Base-by-base conservation (phyloP, 1,284 basidiomycete genomes). In the Marasmius sp. region DNA sequence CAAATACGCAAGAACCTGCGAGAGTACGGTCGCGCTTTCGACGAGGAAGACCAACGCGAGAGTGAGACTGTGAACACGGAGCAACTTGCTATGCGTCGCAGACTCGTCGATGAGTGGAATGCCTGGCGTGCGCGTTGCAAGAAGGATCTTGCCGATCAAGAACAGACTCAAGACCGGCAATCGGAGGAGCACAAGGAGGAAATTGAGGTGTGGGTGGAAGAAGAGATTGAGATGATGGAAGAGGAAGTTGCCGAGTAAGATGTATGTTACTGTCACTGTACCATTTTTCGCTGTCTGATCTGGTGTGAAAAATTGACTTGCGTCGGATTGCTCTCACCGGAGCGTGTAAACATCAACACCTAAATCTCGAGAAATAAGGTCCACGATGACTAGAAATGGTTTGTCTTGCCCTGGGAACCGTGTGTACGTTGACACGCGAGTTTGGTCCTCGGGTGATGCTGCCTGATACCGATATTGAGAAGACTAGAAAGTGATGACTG, bases 51-150 rank as follows among this genome's bases (percentile, higher is more conserved):
- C 74, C 93, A 94, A 50, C 89, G 93, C 38, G 95, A 98, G 76
- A 95, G 97, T 79, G 94, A 90, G 78, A 94, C 92, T 71, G 92
- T 97, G 68, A 95, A 92, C 65, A 94, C 95, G 6, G 97, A 98
- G 78, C 86, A 98, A 61, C 87, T 97, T 68, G 95, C 95, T 41
- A 88, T 91, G 66, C 88, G 97, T 70, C 92, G 94, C 77, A 86
- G 97, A 63, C 85, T 97, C 61, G 90, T 99, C 67, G 93, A 97
- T 70, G 97, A 99, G 78, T 99, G 97, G 97, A 97, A 99, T 78
- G 93, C 95, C 39, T 99, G 97, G 97, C 86, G 92, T 54, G 69
- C 75, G 52, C 77, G 82, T 64, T 83, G 85, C 69, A 85, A 82
- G 72, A 83, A 82, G 66, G 87, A 91, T 66, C 62, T 85, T 59